phyloP scores from a whole-genome alignment of 148 eudicot genomes.

The Silene conica region DNA sequence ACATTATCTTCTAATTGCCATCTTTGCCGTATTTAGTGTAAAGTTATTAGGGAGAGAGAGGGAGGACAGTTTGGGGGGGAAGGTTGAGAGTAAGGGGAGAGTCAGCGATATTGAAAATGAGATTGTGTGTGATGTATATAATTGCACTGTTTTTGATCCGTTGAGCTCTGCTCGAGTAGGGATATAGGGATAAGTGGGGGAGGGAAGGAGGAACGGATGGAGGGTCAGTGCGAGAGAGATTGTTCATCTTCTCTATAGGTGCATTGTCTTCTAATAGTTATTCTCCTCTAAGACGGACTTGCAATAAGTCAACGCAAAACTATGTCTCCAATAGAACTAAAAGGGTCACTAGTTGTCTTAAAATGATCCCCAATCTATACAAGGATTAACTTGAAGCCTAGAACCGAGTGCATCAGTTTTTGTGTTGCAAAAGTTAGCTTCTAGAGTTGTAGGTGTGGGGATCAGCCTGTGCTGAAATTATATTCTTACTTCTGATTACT shows the following conservation, averaged over 20 bases:
- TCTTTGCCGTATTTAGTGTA: too few relatives aligned
- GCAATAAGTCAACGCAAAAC: background rate
- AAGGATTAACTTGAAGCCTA: background rate
- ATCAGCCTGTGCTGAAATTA: conserved; percentile 11
- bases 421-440: conserved; percentile 2
- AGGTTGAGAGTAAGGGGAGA: too few relatives aligned
- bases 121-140: too few relatives aligned
- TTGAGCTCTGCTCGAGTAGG: too few relatives aligned
- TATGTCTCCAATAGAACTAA: background rate
- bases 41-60: too few relatives aligned
- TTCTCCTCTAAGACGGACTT: background rate
- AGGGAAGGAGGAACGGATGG: background rate
- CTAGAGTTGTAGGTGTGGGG: conserved; percentile 1
- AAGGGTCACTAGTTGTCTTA: background rate
- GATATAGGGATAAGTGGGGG: background rate
- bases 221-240: background rate
- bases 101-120: too few relatives aligned
- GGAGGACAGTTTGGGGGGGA: too few relatives aligned
- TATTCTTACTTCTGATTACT: conserved; percentile 33
- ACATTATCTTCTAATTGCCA: too few relatives aligned
- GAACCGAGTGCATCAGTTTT: background rate
- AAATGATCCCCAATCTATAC: background rate
- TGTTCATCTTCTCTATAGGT: background rate
- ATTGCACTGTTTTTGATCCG: too few relatives aligned
- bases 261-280: background rate